Evolutionary conservation across 2,329 filamentous ascomycete genomes (phyloP).

Genomic region (Pseudopithomyces chartarum): DNA sequence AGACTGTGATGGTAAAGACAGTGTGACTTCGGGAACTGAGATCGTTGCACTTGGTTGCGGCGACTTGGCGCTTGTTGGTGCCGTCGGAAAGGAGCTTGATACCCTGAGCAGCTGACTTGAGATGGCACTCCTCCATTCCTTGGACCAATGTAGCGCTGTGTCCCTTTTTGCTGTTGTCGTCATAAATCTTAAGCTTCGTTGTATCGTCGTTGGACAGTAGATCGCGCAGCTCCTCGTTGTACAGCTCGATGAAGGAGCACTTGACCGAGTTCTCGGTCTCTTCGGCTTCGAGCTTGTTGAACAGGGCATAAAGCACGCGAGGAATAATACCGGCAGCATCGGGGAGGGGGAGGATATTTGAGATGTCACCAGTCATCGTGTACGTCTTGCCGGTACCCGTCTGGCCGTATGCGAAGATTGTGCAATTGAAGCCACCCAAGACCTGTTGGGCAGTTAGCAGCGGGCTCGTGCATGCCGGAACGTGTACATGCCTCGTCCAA

Average conservation of each 20-base stretch:
- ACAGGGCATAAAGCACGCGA: constrained; percentile 83
- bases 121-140: constrained; percentile 96
- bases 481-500: constrained; percentile 74
- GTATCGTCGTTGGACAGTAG: constrained; percentile 81
- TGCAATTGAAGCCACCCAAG: constrained; percentile 93
- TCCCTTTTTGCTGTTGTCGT: constrained; percentile 84
- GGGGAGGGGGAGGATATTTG: constrained; percentile 83
- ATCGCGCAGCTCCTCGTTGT: constrained; percentile 96
- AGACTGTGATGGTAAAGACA: constrained; percentile 93
- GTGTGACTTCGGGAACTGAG: constrained; percentile 96
- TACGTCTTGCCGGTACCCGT: constrained; percentile 99
- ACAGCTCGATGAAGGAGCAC: constrained; percentile 97
- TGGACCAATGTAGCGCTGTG: constrained; percentile 86
- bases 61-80: constrained; percentile 94
- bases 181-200: constrained; percentile 91
- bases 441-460: constrained; percentile 63
- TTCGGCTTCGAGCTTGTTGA: constrained; percentile 79
- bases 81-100: constrained; percentile 88
- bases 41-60: constrained; percentile 99
- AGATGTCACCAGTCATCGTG: constrained; percentile 99
- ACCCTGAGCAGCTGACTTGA: constrained; percentile 81
- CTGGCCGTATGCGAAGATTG: constrained; percentile 97
- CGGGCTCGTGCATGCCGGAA: not conserved
- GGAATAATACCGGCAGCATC: constrained; percentile 96
- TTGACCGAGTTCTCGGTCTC: constrained; percentile 87